Evolutionary conservation across 1,284 basidiomycete species (phyloP).

Genomic region (Ceratobasidium sp.): DNA sequence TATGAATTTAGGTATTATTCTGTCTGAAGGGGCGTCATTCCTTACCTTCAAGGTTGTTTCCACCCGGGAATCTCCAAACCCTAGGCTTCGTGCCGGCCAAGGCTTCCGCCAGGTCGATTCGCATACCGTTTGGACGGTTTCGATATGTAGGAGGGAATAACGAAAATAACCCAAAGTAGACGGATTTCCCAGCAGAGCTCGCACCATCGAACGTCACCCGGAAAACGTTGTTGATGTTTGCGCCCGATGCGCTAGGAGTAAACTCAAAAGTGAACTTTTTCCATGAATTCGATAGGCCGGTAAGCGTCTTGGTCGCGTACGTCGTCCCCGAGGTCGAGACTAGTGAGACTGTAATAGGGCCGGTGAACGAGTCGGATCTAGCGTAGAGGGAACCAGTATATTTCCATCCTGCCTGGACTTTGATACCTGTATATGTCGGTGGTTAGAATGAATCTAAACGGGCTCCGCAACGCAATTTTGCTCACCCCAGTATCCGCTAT

Average conservation of each 20-base stretch:
- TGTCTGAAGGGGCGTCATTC: not conserved
- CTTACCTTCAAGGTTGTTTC: constrained; percentile 58
- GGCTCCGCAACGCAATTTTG: not conserved
- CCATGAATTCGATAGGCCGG: constrained; percentile 52
- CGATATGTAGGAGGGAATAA: constrained; percentile 78
- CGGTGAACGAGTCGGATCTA: constrained; percentile 56
- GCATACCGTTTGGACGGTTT: constrained; percentile 62
- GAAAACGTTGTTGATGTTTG: constrained; percentile 58
- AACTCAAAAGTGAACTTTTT: constrained; percentile 58
- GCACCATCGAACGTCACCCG: constrained; percentile 58
- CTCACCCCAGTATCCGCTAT: constrained; percentile 41
- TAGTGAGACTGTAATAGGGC: constrained; percentile 50
- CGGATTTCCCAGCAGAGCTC: constrained; percentile 52
- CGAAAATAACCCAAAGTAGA: constrained; percentile 70
- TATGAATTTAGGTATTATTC: not conserved
- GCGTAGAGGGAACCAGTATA: constrained; percentile 73
- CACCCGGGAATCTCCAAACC: constrained; percentile 73
- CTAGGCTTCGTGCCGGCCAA: constrained; percentile 64
- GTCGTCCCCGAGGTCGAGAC: constrained; percentile 37
- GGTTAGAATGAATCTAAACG: too few relatives aligned
- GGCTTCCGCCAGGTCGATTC: constrained; percentile 68
- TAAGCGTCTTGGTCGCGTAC: constrained; percentile 26
- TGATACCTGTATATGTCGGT: constrained; percentile 63
- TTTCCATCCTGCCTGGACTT: constrained; percentile 60
- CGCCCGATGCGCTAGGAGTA: constrained; percentile 53